These are phyloP conservation scores for Pseudisothecium myosuroides DNA, from an alignment of 225 moss, liverwort and hornwort species.

Conservation along the genomic window DNA sequence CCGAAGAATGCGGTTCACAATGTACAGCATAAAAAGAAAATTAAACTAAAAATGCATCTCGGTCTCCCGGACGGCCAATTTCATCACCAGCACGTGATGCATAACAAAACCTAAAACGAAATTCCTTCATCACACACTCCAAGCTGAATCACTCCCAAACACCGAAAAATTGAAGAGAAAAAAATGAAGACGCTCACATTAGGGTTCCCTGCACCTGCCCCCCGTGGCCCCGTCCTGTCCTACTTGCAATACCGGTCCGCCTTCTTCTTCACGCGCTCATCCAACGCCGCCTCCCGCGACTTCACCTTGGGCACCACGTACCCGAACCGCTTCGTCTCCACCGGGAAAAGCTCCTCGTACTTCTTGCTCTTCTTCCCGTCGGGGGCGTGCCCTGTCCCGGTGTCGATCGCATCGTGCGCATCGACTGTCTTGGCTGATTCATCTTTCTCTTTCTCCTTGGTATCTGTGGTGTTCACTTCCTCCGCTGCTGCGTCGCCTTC, in stretches of 20 bases:
- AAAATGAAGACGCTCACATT: not conserved
- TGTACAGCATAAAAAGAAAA: not conserved
- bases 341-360: conserved; percentile 97
- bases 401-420: conserved; percentile 45
- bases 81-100: not conserved
- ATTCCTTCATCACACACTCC: not conserved
- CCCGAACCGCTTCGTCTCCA: conserved; percentile 81
- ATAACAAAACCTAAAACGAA: not conserved
- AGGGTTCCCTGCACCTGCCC: not conserved
- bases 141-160: not conserved
- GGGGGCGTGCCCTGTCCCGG: conserved; percentile 95
- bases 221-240: not conserved
- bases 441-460: not conserved
- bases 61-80: not conserved
- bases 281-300: conserved; percentile 77
- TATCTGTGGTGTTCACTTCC: not conserved
- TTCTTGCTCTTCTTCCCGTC: conserved; percentile 99
- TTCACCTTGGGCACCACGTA: conserved; percentile 55
- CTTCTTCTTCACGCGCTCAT: conserved; percentile 92
- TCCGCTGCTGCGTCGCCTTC: conserved; percentile 11
- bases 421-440: not conserved
- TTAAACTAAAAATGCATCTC: not conserved
- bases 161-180: not conserved
- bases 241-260: conserved; percentile 99
- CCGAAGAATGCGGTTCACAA: not conserved